A percentile compares a stretch with the other conserved stretches of the same genome.
These are phyloP conservation scores for Stylonectria norvegica DNA, from an alignment of 2,329 filamentous ascomycete species.

Conservation along the genomic window DNA sequence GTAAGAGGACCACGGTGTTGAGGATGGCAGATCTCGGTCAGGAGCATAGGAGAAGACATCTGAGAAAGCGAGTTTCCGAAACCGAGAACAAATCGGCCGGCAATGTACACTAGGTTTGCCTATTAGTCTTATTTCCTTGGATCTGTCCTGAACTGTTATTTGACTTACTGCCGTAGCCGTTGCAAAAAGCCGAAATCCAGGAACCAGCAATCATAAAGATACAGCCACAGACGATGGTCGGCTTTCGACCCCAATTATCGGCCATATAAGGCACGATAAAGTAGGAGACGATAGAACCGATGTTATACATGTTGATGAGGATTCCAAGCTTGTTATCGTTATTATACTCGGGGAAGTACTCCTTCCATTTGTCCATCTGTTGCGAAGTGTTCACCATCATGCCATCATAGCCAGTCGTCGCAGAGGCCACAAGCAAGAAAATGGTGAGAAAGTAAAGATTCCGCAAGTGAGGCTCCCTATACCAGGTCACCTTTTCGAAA, in stretches of 20 bases:
- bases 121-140: neutral
- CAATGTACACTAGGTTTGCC: slow-evolving; percentile 33
- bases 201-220: slow-evolving; percentile 45
- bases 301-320: slow-evolving; percentile 51
- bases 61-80: slow-evolving; percentile 66
- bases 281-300: slow-evolving; percentile 46
- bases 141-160: neutral
- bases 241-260: slow-evolving; percentile 41
- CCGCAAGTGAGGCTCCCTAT: slow-evolving; percentile 52
- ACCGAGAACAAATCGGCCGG: slow-evolving; percentile 45
- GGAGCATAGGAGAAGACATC: slow-evolving; percentile 60
- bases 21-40: slow-evolving; percentile 65
- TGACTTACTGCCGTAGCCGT: slow-evolving; percentile 41
- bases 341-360: slow-evolving; percentile 43
- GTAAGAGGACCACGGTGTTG: slow-evolving; percentile 65
- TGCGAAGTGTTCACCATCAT: slow-evolving; percentile 59
- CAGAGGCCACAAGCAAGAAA: slow-evolving; percentile 57
- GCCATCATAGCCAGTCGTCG: slow-evolving; percentile 61
- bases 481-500: slow-evolving; percentile 56
- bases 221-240: slow-evolving; percentile 43
- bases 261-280: slow-evolving; percentile 46
- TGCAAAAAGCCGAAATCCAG: slow-evolving; percentile 41
- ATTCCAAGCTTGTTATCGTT: slow-evolving; percentile 45
- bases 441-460: slow-evolving; percentile 52
- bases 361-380: slow-evolving; percentile 52